phyloP scores from a whole-genome alignment of 106 monocot species.

The Allium fistulosum region DNA sequence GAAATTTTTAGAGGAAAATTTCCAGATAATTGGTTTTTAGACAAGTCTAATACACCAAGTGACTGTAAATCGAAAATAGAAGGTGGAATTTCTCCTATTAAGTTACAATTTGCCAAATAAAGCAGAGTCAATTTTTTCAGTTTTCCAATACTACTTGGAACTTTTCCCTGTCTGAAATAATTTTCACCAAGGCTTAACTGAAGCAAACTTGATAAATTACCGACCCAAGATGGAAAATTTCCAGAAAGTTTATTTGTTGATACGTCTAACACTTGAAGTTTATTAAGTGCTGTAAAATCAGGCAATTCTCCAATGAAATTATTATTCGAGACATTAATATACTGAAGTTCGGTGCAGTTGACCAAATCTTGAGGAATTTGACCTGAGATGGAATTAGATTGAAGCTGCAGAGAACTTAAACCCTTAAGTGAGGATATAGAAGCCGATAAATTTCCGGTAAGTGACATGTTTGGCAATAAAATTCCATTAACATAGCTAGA shows the following conservation, averaged over 20 bases:
- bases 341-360: slow-evolving; percentile 38
- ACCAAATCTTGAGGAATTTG: slow-evolving; percentile 36
- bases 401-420: slow-evolving; percentile 32
- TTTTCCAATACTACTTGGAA: slow-evolving; percentile 43
- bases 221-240: slow-evolving; percentile 54
- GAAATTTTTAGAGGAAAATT: slow-evolving; percentile 41
- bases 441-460: slow-evolving; percentile 60
- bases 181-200: slow-evolving; percentile 45
- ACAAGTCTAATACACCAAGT: slow-evolving; percentile 61
- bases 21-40: slow-evolving; percentile 60
- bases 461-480: slow-evolving; percentile 33
- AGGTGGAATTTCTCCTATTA: slow-evolving; percentile 51
- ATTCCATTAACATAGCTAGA: slow-evolving; percentile 45
- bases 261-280: slow-evolving; percentile 48
- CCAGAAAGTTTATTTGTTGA: slow-evolving; percentile 52
- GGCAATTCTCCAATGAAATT: slow-evolving; percentile 44
- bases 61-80: slow-evolving; percentile 36
- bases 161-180: slow-evolving; percentile 36
- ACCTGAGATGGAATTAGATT: slow-evolving; percentile 39
- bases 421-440: slow-evolving; percentile 26
- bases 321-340: slow-evolving; percentile 66
- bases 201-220: slow-evolving; percentile 23
- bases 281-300: slow-evolving; percentile 44
- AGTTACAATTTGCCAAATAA: slow-evolving; percentile 52
- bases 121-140: slow-evolving; percentile 72